Percentiles rank a stretch among this genome's conserved stretches.
Evolutionary conservation across 768 basidiomycete genomes (phyloP).

Genomic region (Kwoniella botswanensis): DNA sequence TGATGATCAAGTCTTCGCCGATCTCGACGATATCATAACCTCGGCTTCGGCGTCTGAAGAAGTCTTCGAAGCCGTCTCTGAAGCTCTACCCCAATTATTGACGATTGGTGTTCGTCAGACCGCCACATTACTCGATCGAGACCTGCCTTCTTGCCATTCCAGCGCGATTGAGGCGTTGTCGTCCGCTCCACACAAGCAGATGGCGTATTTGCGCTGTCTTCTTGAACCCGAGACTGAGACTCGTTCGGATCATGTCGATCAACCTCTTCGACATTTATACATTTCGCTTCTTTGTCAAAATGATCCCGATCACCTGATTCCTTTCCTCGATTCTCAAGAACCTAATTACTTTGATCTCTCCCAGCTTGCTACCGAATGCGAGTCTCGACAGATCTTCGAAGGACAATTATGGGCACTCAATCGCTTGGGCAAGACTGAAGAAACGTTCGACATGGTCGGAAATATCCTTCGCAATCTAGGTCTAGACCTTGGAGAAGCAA

Average conservation of each 20-base stretch:
- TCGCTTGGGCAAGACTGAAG: conserved; percentile 67
- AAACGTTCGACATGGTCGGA: conserved; percentile 72
- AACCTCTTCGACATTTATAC: conserved; percentile 65
- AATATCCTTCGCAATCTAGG: conserved; percentile 51
- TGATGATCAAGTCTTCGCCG: conserved; percentile 66
- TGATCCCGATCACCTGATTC: conserved; percentile 69
- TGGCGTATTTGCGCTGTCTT: conserved; percentile 77
- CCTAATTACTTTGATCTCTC: conserved; percentile 65
- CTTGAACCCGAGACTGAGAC: conserved; percentile 64
- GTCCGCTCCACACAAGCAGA: conserved; percentile 65
- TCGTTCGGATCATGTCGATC: conserved; percentile 62
- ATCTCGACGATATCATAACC: conserved; percentile 68
- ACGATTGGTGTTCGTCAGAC: conserved; percentile 68
- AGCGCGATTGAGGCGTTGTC: conserved; percentile 66
- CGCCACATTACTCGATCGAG: conserved; percentile 72
- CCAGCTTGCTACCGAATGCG: conserved; percentile 68
- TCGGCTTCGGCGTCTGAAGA: background rate
- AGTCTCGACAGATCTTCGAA: conserved; percentile 69
- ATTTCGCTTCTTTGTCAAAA: conserved; percentile 74
- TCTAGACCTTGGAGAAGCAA: conserved; percentile 33
- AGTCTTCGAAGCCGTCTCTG: conserved; percentile 61
- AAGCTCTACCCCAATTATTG: conserved; percentile 71
- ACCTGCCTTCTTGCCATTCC: conserved; percentile 71
- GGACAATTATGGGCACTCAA: conserved; percentile 83
- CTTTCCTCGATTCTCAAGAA: conserved; percentile 67